Percentiles rank a stretch among this genome's conserved stretches.
Evolutionary conservation across 257 asterid species (phyloP).

Genomic region (Fraxinus excelsior): DNA sequence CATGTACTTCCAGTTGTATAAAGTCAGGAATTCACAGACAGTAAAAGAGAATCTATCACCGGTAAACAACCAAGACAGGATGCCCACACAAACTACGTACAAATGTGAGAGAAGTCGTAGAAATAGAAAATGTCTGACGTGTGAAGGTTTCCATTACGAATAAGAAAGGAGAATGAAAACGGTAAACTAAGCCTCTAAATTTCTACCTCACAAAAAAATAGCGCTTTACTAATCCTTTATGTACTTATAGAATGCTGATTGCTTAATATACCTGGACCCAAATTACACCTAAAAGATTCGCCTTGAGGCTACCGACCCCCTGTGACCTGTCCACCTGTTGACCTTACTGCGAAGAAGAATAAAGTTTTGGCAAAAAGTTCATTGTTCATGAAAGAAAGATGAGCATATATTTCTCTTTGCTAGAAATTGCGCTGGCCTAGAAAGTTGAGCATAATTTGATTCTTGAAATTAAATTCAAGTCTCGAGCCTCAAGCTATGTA

Average conservation of each 20-base stretch:
- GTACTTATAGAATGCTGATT: not conserved
- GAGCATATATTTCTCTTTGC: not conserved
- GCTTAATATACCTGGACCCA: not conserved
- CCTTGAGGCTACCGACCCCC: not conserved
- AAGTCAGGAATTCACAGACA: not conserved
- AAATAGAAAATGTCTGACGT: not conserved
- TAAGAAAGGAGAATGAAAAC: not conserved
- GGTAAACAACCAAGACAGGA: not conserved
- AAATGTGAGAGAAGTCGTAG: not conserved
- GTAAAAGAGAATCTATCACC: not conserved
- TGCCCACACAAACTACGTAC: not conserved
- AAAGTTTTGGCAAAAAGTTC: not conserved
- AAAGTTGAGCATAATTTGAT: not conserved
- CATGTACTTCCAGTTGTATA: not conserved
- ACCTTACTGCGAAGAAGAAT: not conserved
- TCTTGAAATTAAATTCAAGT: not conserved
- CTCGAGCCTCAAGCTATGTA: not conserved
- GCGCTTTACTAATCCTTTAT: not conserved
- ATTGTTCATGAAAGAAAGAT: not conserved
- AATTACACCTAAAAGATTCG: not conserved
- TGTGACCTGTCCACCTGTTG: not conserved
- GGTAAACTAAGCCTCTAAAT: not conserved
- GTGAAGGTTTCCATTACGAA: not conserved
- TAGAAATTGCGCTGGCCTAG: not conserved
- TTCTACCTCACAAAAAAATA: not conserved